Conservation (phyloP, 179 eudicot genomes). For the Drosera spatulata region DNA sequence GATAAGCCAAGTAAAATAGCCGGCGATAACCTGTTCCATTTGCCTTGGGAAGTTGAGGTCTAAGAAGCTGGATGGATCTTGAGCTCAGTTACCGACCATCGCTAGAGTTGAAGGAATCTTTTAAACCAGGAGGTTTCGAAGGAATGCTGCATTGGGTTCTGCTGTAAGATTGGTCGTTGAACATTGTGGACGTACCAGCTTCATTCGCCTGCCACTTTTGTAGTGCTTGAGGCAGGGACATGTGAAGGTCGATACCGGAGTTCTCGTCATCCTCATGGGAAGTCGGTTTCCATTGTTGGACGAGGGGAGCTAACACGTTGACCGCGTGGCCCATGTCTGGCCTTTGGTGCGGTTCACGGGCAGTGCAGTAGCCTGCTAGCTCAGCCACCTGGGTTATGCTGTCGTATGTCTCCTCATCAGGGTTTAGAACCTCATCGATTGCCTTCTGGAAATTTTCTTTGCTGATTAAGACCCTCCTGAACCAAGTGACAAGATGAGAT, state of each 20-base stretch:
- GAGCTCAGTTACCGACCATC: conserved; percentile 22
- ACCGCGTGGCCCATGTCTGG: conserved; percentile 17
- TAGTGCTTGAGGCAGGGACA: conserved; percentile 15
- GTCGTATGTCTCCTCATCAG: conserved; percentile 11
- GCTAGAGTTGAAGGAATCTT: conserved; percentile 24
- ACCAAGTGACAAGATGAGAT: conserved; percentile 16
- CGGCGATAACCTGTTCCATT: too few species aligned
- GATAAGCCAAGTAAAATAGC: too few species aligned
- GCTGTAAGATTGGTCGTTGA: conserved; percentile 18
- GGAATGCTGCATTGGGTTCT: conserved; percentile 33
- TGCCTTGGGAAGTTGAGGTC: too few species aligned
- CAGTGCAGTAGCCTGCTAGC: conserved; percentile 16
- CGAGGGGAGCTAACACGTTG: conserved; percentile 15
- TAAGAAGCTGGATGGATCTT: background rate
- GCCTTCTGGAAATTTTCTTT: conserved; percentile 11
- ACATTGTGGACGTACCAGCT: conserved; percentile 12
- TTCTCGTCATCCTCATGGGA: conserved; percentile 10
- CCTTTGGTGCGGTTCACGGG: conserved; percentile 13
- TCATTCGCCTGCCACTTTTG: conserved; percentile 16
- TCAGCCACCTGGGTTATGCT: conserved; percentile 13
- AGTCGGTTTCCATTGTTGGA: conserved; percentile 14
- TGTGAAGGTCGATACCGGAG: conserved; percentile 14
- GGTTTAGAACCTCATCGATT: conserved; percentile 9
- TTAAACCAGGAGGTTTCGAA: conserved; percentile 32
- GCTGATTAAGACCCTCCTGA: conserved; percentile 12